Evolutionary conservation across 352 stramenopile species (phyloP), one percentile per base, ranked within the genome.

Genomic region (Phytopythium chamaehyphon): DNA sequence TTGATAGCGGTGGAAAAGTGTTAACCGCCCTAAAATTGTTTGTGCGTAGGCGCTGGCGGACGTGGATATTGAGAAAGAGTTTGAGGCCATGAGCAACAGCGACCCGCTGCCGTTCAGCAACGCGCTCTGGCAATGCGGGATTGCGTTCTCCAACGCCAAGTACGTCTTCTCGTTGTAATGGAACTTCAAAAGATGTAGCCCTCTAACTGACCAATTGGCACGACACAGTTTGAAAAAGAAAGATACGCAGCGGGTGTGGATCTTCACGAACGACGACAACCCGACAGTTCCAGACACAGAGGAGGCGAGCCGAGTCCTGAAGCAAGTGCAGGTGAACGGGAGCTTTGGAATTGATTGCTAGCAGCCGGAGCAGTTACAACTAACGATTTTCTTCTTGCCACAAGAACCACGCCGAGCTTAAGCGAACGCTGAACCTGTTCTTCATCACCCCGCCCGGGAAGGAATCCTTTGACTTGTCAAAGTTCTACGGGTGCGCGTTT

Each of bases 261-360:
- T 91, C 48, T 90, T 93, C 54, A 93, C 83, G 24, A 91, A 93
- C 54, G 74, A 91, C 61, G 83, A 93, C 55, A 62, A 48, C 18
- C 75, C 73, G 8, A 40, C 61, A 7, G 49, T 61, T 3, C 64
- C 71, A n/a, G 76, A 89, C 31, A 57, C 52, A 7, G 77, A 90
- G 48, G 83, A 93, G 60, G 51, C 62, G 14, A 63, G 64, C 2
- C 78, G 78, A 16, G 61, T 90, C 43, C 72, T 86, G 51, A 89
- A 90, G 58, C 83, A 93, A 69, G 66, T 88, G 6, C 81, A 88
- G 72, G 74, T 82, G 60, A 3, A 6, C 49, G 6, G 2, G n/a
- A 28, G 33, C 12, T 47, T 6, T 38, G 39, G 0, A 8, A 24
- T 19, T 0, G 19, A 16, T 55, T 9, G 5, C 15, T 9, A 33